Conservation (phyloP, 2,329 filamentous ascomycete species). For the Cordyceps javanica region DNA sequence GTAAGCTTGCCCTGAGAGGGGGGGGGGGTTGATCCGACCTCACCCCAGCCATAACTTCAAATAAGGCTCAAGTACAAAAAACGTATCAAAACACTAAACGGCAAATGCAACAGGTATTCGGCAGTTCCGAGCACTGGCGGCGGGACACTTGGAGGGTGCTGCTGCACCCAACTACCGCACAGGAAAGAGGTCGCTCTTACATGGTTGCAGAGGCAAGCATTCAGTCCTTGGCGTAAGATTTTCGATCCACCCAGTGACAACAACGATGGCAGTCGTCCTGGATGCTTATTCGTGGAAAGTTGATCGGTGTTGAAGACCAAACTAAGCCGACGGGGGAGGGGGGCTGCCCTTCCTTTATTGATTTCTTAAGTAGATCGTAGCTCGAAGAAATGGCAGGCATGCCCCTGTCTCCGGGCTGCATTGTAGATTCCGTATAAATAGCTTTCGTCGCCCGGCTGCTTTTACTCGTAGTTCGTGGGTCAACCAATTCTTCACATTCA, state of each 20-base stretch:
- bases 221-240: conserved; percentile 9
- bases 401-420: too few relatives aligned
- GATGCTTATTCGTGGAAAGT: neutral
- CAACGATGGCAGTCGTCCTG: neutral
- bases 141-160: too few relatives aligned
- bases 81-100: too few relatives aligned
- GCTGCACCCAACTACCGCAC: too few relatives aligned
- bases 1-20: too few relatives aligned
- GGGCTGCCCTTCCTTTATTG: too few relatives aligned
- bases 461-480: neutral
- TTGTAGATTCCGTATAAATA: neutral
- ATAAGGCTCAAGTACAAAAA: too few relatives aligned
- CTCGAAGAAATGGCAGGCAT: too few relatives aligned
- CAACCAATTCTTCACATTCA: neutral
- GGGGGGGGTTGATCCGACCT: neutral
- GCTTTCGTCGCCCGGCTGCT: neutral
- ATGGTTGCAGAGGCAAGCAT: neutral
- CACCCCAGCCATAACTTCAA: too few relatives aligned
- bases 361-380: too few relatives aligned
- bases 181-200: neutral
- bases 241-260: conserved; percentile 1
- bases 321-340: neutral
- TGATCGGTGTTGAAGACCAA: neutral
- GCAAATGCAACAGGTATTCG: neutral
- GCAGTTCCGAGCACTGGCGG: too few relatives aligned